These are phyloP conservation scores for Alternaria angustiovoidea DNA, from an alignment of 2,329 filamentous ascomycete genomes.

Conservation along the genomic window DNA sequence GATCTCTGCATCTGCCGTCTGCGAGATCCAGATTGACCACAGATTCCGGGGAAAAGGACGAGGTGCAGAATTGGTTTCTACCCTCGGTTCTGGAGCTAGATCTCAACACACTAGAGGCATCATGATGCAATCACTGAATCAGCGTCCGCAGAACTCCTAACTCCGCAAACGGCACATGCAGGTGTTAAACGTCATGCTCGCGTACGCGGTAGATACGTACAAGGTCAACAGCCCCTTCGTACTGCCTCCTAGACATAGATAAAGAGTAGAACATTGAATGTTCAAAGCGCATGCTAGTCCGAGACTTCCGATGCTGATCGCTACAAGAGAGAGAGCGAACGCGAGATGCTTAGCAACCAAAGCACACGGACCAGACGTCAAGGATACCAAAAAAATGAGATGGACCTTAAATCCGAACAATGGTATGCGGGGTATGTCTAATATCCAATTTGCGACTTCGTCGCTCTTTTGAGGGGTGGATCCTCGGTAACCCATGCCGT, in stretches of 20 bases:
- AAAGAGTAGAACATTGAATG: neutral
- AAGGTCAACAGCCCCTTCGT: neutral
- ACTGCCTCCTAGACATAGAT: neutral
- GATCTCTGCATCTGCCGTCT: neutral
- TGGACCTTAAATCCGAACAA: neutral
- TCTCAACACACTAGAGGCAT: neutral
- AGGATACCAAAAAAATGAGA: neutral
- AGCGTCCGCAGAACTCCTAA: neutral
- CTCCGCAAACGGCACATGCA: neutral
- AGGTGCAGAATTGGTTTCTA: neutral
- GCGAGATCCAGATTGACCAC: neutral
- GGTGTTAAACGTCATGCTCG: neutral
- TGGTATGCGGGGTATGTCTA: neutral
- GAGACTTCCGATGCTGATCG: neutral
- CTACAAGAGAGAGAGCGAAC: neutral
- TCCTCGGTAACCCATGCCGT: neutral
- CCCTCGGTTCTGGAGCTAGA: neutral
- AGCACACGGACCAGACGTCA: neutral
- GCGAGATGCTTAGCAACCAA: neutral
- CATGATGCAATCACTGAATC: conserved; percentile 3
- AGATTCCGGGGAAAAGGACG: neutral
- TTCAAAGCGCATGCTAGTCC: neutral
- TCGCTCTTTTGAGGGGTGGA: neutral
- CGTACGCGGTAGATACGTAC: too few species aligned
- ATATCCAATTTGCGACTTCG: neutral